Percentiles rank a stretch among this genome's conserved stretches.
phyloP scores from a whole-genome alignment of 2,329 filamentous ascomycete genomes.

The Mycosphaerelloides madeirae region DNA sequence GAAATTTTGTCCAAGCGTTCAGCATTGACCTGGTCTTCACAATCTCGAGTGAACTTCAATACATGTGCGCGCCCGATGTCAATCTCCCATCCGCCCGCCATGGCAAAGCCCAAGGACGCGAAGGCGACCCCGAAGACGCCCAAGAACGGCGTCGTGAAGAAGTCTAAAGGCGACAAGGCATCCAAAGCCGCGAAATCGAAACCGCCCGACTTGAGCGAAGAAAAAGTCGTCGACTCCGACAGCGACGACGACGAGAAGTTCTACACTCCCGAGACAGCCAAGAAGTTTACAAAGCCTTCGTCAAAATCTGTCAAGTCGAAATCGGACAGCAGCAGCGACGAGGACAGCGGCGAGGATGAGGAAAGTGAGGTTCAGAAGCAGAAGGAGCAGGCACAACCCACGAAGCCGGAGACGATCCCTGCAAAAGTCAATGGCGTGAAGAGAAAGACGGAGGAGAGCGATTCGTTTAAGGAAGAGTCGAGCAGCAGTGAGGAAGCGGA shows the following conservation, averaged over 20 bases:
- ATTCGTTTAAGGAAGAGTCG: conserved; percentile 5
- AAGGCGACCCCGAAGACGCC: conserved; percentile 8
- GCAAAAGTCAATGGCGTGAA: conserved; percentile 29
- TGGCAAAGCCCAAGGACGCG: conserved; percentile 9
- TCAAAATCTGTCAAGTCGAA: conserved; percentile 2
- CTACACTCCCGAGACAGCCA: not conserved
- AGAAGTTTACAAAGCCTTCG: conserved; percentile 1
- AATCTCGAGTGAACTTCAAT: not conserved
- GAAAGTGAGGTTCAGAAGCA: conserved; percentile 14
- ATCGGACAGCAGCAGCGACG: conserved; percentile 12
- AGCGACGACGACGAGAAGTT: conserved; percentile 33
- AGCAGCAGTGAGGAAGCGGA: conserved; percentile 10
- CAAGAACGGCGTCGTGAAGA: conserved; percentile 16
- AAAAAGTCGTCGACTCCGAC: conserved; percentile 22
- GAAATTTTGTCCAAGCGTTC: conserved; percentile 6
- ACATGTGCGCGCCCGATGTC: not conserved
- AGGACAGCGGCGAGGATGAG: conserved; percentile 26
- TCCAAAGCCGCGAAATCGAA: conserved; percentile 11
- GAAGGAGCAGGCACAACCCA: conserved; percentile 7
- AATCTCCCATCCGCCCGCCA: conserved; percentile 4
- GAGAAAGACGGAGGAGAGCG: conserved; percentile 20
- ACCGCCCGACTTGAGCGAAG: conserved; percentile 16
- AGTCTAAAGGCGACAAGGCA: conserved; percentile 11
- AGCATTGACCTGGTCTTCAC: not conserved
- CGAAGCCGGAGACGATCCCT: conserved; percentile 13